Conservation (phyloP, 768 basidiomycete species). For the Tylopilus vinaceipallidus region DNA sequence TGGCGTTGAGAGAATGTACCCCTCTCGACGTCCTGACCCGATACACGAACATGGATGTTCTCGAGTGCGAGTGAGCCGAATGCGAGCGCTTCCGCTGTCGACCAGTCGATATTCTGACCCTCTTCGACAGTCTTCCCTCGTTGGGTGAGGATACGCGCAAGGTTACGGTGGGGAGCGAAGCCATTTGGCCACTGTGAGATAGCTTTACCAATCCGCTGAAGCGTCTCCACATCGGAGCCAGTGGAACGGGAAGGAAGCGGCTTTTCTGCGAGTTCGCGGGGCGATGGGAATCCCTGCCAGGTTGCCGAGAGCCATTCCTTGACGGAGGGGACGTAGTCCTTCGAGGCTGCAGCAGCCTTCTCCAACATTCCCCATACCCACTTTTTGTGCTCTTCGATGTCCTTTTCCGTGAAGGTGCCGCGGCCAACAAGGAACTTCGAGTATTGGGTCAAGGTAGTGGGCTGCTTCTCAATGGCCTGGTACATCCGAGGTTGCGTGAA, state of each 20-base stretch:
- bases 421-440: slow-evolving; percentile 87
- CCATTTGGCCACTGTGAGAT: slow-evolving; percentile 84
- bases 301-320: slow-evolving; percentile 98
- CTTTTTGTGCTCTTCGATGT: slow-evolving; percentile 96
- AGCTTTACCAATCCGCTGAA: slow-evolving; percentile 81
- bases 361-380: slow-evolving; percentile 99
- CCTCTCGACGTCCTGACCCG: slow-evolving; percentile 97
- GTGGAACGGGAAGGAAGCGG: slow-evolving; percentile 90
- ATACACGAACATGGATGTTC: slow-evolving; percentile 90
- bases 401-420: slow-evolving; percentile 91
- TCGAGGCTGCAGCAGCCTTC: slow-evolving; percentile 88
- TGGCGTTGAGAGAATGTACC: slow-evolving; percentile 99
- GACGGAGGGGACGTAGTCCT: slow-evolving; percentile 92
- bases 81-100: slow-evolving; percentile 96
- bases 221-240: slow-evolving; percentile 70
- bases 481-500: slow-evolving; percentile 99
- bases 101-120: slow-evolving; percentile 93
- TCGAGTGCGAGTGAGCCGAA: slow-evolving; percentile 93
- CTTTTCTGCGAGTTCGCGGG: slow-evolving; percentile 90
- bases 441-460: slow-evolving; percentile 89
- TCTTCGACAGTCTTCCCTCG: slow-evolving; percentile 93
- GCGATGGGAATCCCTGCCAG: slow-evolving; percentile 98
- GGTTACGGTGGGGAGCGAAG: slow-evolving; percentile 89
- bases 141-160: slow-evolving; percentile 83
- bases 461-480: slow-evolving; percentile 92